Evolutionary conservation across 495 filamentous ascomycete species (phyloP), one percentile per base, ranked within the genome.

Genomic region (Rostrohypoxylon terebratum): DNA sequence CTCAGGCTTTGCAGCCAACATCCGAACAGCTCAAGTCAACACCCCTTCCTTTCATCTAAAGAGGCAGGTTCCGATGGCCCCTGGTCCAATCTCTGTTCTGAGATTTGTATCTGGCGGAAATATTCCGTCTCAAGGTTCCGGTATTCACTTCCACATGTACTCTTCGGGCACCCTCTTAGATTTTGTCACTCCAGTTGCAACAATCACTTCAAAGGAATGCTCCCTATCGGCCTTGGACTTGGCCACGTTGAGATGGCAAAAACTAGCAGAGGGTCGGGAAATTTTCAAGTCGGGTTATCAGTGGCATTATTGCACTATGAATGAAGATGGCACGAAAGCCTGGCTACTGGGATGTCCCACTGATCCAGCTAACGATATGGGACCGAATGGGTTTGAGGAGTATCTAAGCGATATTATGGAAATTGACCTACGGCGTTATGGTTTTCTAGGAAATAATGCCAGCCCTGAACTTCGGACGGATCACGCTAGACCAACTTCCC

Each of bases 241-340:
- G 11, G 90, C 90, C 60, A 89, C 92, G 13, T 81, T 98, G 55
- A 90, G 93, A 40, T 99, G 96, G 96, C 93, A 96, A 77, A 94
- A 93, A 75, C 81, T 99, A 6, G 94, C 94, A 9, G 94, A 97
- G 69, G 96, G 96, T 8, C 90, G 91, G 28, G 96, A 98, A 76
- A 91, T 98, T 23, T 98, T 98, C 81, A 86, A 91, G 59, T 85
- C 89, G 0, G 91, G 91, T 9, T 98, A 94, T 78, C 89, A 94
- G 55, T 98, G 96, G 96, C 95, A 98, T 79, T 99, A 99, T 77
- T 98, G 96, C 77, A 94, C 93, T 0, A 90, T 97, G 79, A 94
- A 97, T 77, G 89, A 96, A 69, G 90, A 94, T 62, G 94, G 93
- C 0, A 98, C 96, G 2, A 97, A 96, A 73, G 95, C 94, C 9